A percentile compares a stretch with the other conserved stretches of the same genome.
phyloP scores from a whole-genome alignment of 306 rosid genomes.

The Quercus dentata region DNA sequence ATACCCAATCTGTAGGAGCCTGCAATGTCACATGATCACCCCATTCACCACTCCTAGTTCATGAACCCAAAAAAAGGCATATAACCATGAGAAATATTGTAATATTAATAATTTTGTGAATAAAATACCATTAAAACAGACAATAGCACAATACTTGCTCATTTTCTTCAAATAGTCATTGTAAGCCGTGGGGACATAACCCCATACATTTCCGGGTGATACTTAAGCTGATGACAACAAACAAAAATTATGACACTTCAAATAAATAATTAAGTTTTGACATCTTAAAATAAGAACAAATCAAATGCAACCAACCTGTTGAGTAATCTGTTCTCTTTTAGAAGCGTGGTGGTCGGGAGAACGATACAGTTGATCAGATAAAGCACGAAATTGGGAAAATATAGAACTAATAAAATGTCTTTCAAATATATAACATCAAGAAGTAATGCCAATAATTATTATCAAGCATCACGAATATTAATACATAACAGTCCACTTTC shows the following conservation, averaged over 20 bases:
- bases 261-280: neutral
- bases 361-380: conserved; percentile 93
- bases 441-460: no score
- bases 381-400: conserved; percentile 82
- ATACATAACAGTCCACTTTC: no score
- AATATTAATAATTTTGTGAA: neutral
- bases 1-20: conserved; percentile 98
- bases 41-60: conserved; percentile 93
- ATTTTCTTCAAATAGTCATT: conserved; percentile 77
- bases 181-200: conserved; percentile 85
- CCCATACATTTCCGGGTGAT: conserved; percentile 53
- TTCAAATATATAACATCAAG: no score
- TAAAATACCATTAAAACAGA: conserved; percentile 2
- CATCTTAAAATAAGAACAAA: neutral
- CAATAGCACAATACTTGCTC: conserved; percentile 60
- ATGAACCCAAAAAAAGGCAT: conserved; percentile 22
- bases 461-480: no score
- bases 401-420: no score
- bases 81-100: conserved; percentile 16
- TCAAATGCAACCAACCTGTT: conserved; percentile 57
- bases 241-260: neutral
- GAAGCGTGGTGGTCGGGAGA: conserved; percentile 72
- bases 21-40: conserved; percentile 97
- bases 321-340: conserved; percentile 76
- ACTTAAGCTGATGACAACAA: conserved; percentile 54